Evolutionary conservation across 1,139 yeast genomes (phyloP).

Genomic region (Debaryomyces sp.): DNA sequence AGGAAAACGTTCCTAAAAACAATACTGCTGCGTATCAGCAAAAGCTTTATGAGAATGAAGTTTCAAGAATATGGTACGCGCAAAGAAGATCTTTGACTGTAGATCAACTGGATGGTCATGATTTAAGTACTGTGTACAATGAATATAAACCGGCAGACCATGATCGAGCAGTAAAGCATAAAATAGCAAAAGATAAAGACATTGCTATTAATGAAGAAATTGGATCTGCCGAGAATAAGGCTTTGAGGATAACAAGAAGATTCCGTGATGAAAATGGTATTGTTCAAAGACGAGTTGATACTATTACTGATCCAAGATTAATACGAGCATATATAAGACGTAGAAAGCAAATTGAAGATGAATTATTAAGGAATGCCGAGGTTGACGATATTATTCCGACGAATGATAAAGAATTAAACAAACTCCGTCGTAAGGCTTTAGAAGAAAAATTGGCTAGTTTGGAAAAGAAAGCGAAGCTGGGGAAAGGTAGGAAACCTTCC

Average conservation of each 20-base stretch:
- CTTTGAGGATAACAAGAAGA: constrained; percentile 76
- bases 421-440: constrained; percentile 73
- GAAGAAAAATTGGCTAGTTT: constrained; percentile 85
- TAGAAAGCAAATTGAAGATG: constrained; percentile 76
- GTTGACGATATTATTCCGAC: constrained; percentile 76
- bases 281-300: constrained; percentile 78
- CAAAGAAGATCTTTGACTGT: constrained; percentile 70
- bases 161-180: constrained; percentile 30
- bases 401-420: constrained; percentile 83
- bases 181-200: constrained; percentile 33
- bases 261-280: constrained; percentile 85
- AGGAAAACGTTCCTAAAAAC: constrained; percentile 47
- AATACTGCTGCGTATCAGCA: constrained; percentile 77
- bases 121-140: constrained; percentile 35
- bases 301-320: constrained; percentile 81
- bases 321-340: constrained; percentile 84
- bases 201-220: constrained; percentile 23
- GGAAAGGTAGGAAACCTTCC: constrained; percentile 41
- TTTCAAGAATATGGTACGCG: constrained; percentile 86
- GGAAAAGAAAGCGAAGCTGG: constrained; percentile 63
- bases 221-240: constrained; percentile 39
- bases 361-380: constrained; percentile 56
- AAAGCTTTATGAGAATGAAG: constrained; percentile 89
- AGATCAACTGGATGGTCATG: constrained; percentile 35
- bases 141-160: constrained; percentile 46